These are phyloP conservation scores for Rhodotorula paludigena DNA, from an alignment of 768 basidiomycete species.

Conservation along the genomic window DNA sequence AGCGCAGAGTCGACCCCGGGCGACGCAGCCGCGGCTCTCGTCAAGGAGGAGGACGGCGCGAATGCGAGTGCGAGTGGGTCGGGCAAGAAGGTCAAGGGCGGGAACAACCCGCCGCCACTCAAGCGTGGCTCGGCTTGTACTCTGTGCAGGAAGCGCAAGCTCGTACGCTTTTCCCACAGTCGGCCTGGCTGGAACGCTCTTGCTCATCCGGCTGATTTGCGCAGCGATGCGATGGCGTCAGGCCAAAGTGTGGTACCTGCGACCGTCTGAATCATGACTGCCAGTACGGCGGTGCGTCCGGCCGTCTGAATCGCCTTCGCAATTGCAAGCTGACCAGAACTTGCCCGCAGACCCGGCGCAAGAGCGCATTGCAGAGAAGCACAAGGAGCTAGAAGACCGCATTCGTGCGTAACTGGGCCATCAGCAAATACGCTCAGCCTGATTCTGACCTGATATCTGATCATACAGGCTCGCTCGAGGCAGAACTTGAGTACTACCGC, in stretches of 20 bases:
- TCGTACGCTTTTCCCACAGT: slow-evolving; percentile 1
- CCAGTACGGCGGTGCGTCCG: slow-evolving; percentile 23
- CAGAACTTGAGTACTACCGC: slow-evolving; percentile 24
- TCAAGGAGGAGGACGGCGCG: slow-evolving; percentile 11
- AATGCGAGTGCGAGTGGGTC: background rate
- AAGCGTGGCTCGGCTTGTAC: slow-evolving; percentile 24
- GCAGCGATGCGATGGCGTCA: slow-evolving; percentile 17
- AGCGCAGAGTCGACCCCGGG: background rate
- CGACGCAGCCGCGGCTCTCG: background rate
- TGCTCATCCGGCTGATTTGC: too few species aligned
- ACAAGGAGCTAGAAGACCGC: slow-evolving; percentile 18
- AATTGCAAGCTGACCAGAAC: background rate
- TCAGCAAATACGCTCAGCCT: too few species aligned
- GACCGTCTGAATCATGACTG: slow-evolving; percentile 33
- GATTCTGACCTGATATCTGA: too few species aligned
- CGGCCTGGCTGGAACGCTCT: background rate
- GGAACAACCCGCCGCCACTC: slow-evolving; percentile 22
- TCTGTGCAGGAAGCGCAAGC: slow-evolving; percentile 29
- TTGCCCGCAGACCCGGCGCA: slow-evolving; percentile 17
- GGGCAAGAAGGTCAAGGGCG: background rate
- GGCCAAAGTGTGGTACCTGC: slow-evolving; percentile 30
- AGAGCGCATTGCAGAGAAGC: slow-evolving; percentile 12
- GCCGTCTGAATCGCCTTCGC: too few species aligned
- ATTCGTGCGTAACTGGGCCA: slow-evolving; percentile 10
- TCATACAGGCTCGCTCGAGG: slow-evolving; percentile 23